Evolutionary conservation across 83 land plant genomes (phyloP).

Genomic region (Picea engelmannii): DNA sequence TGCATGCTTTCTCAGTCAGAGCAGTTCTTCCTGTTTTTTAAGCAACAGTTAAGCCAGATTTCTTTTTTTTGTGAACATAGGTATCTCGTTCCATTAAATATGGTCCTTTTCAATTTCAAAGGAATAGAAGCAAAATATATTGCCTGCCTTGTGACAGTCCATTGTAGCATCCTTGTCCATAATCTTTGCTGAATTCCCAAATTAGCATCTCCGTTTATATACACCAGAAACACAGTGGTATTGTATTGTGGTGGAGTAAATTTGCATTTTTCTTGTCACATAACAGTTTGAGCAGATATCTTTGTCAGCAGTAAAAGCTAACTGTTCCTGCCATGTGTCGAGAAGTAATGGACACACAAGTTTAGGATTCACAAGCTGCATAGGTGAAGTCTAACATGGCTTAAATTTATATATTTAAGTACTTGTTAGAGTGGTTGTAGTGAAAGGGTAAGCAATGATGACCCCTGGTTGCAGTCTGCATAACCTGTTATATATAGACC

Average conservation of each 20-base stretch:
- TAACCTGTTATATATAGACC: not conserved
- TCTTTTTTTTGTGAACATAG: not conserved
- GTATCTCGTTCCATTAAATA: not conserved
- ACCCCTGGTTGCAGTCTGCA: not conserved
- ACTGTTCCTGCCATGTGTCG: too few relatives aligned
- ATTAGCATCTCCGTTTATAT: not conserved
- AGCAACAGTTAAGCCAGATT: not conserved
- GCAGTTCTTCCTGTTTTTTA: constrained; percentile 3
- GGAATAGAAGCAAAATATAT: not conserved
- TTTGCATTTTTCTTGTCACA: not conserved
- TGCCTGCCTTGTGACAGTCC: not conserved
- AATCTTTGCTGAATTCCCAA: not conserved
- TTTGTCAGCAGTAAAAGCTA: not conserved
- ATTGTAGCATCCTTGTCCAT: not conserved
- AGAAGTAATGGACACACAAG: not conserved
- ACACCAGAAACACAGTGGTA: not conserved
- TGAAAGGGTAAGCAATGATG: not conserved
- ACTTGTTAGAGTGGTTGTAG: not conserved
- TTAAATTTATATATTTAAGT: not conserved
- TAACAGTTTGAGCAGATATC: not conserved
- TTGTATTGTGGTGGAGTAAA: not conserved
- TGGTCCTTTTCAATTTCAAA: not conserved
- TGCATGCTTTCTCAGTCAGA: not conserved
- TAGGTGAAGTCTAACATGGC: too few relatives aligned
- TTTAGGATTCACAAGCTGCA: not conserved